phyloP scores from a whole-genome alignment of 306 rosid species.

The Begonia loranthoides region DNA sequence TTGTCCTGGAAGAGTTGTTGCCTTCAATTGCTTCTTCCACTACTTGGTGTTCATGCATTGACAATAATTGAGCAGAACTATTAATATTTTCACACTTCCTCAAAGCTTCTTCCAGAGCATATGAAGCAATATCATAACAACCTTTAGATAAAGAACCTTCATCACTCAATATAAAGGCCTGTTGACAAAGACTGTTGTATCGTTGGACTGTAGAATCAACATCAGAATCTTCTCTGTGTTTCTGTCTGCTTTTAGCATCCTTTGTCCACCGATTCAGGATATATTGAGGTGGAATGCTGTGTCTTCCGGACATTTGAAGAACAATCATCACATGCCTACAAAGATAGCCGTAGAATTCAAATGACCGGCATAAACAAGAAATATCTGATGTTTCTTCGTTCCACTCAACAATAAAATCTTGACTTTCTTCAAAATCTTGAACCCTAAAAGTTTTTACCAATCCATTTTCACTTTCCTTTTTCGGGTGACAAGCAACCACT shows the following conservation, averaged over 20 bases:
- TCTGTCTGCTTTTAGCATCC: slow-evolving; percentile 23
- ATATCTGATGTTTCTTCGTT: slow-evolving; percentile 28
- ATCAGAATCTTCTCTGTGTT: slow-evolving; percentile 7
- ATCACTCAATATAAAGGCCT: slow-evolving; percentile 28
- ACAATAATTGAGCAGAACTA: slow-evolving; percentile 1
- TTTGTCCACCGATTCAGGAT: slow-evolving; percentile 34
- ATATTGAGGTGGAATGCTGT: slow-evolving; percentile 29
- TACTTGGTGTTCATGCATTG: slow-evolving; percentile 13
- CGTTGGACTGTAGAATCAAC: slow-evolving; percentile 17
- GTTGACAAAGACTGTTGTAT: slow-evolving; percentile 22
- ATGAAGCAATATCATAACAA: slow-evolving; percentile 12
- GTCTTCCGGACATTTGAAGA: slow-evolving; percentile 34
- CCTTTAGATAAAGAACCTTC: slow-evolving; percentile 36
- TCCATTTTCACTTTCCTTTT: slow-evolving; percentile 62
- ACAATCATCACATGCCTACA: slow-evolving; percentile 39
- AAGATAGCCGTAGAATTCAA: slow-evolving; percentile 34
- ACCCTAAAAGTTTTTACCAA: slow-evolving; percentile 39
- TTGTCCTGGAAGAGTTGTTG: slow-evolving; percentile 11
- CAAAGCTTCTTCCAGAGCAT: slow-evolving; percentile 13
- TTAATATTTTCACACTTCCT: slow-evolving; percentile 11
- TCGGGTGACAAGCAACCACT: slow-evolving; percentile 90
- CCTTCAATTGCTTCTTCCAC: slow-evolving; percentile 17
- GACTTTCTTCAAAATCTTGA: slow-evolving; percentile 67
- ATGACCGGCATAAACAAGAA: slow-evolving; percentile 29
- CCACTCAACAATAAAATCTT: slow-evolving; percentile 52